phyloP scores from a whole-genome alignment of 345 rosid species.

The Hevea brasiliensis region DNA sequence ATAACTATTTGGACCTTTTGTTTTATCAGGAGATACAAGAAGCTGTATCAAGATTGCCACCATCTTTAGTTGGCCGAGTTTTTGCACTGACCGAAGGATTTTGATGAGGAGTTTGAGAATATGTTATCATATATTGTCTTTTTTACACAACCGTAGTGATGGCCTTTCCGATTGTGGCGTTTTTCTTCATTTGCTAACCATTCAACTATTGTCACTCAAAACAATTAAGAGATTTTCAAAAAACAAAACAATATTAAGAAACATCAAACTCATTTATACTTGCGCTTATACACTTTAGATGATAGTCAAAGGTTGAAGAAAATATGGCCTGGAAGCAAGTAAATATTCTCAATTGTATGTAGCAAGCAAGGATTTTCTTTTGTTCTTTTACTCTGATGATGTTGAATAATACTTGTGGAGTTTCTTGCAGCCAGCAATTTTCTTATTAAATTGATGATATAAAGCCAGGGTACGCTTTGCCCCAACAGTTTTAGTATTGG shows the following conservation, averaged over 20 bases:
- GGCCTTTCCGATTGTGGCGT: neutral
- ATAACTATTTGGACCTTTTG: conserved; percentile 6
- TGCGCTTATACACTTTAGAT: neutral
- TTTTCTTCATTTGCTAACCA: neutral
- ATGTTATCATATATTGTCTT: neutral
- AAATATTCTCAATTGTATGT: neutral
- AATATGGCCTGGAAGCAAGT: neutral
- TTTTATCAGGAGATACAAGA: conserved; percentile 62
- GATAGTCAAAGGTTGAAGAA: neutral
- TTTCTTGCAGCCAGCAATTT: neutral
- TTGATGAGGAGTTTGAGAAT: conserved; percentile 26
- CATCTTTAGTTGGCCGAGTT: conserved; percentile 71
- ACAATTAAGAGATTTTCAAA: neutral
- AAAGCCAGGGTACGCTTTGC: no score
- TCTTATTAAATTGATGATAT: neutral
- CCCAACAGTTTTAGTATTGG: no score
- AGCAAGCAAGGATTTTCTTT: neutral
- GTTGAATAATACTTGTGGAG: neutral
- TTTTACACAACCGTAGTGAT: neutral
- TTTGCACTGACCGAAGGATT: conserved; percentile 80
- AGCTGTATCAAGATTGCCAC: conserved; percentile 60
- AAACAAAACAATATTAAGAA: neutral
- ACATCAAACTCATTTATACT: no score
- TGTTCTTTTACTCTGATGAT: no score
- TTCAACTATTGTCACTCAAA: neutral